phyloP scores from a whole-genome alignment of 768 basidiomycete species.

The Ramaria rubella region DNA sequence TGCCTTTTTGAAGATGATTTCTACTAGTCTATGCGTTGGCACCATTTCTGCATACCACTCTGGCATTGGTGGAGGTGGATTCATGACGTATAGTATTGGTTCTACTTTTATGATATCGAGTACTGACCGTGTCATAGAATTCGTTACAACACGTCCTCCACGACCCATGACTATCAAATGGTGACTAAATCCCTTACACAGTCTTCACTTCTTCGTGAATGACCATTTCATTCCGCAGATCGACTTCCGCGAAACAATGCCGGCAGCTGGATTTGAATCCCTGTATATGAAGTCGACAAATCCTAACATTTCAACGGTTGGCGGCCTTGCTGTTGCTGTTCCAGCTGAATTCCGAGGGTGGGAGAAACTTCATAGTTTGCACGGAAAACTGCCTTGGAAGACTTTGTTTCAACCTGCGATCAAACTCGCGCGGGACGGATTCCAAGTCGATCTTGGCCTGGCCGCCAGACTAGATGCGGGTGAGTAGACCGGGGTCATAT shows the following conservation, averaged over 20 bases:
- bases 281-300: conserved; percentile 31
- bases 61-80: no score
- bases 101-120: neutral
- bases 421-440: conserved; percentile 27
- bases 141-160: conserved; percentile 16
- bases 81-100: conserved; percentile 6
- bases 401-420: conserved; percentile 37
- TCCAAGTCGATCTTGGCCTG: neutral
- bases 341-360: conserved; percentile 45
- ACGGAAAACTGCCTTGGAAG: no score
- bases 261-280: conserved; percentile 31
- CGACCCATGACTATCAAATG: conserved; percentile 7
- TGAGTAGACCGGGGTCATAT: neutral
- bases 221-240: conserved; percentile 21
- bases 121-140: conserved; percentile 17
- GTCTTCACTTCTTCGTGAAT: neutral
- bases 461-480: neutral
- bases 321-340: conserved; percentile 42
- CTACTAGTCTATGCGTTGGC: conserved; percentile 35
- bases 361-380: conserved; percentile 36
- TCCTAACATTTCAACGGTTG: conserved; percentile 35
- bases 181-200: neutral
- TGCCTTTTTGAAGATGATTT: conserved; percentile 24
- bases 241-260: conserved; percentile 45
- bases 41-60: conserved; percentile 33